These are phyloP conservation scores for Leishmania major DNA, from an alignment of 208 protist species.

Conservation along the genomic window DNA sequence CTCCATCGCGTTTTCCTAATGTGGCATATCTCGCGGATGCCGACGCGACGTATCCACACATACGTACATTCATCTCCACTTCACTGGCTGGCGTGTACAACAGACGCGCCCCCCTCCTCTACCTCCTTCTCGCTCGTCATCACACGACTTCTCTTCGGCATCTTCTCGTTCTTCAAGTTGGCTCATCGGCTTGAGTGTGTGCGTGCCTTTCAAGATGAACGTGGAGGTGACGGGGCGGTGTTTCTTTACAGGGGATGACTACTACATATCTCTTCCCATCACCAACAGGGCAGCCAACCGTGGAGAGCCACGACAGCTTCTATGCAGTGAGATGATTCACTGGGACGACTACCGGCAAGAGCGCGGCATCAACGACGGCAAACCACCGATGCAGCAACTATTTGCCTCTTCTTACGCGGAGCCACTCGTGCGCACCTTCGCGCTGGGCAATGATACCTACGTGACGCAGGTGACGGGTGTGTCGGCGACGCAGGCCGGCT, in stretches of 20 bases:
- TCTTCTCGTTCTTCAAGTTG: neutral
- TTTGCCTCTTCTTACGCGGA: conserved; percentile 25
- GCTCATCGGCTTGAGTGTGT: neutral
- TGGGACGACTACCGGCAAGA: conserved; percentile 70
- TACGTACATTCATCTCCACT: neutral
- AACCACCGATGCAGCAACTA: conserved; percentile 43
- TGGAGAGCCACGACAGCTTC: conserved; percentile 22
- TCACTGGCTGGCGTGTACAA: neutral
- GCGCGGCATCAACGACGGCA: conserved; percentile 53
- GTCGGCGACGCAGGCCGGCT: conserved; percentile 18
- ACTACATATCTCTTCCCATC: conserved; percentile 23
- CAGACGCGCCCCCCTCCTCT: neutral
- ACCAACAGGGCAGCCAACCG: conserved; percentile 22
- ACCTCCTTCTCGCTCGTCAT: neutral
- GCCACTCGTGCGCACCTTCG: conserved; percentile 10
- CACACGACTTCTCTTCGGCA: neutral
- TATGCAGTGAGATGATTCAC: conserved; percentile 78
- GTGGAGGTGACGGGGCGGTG: conserved; percentile 26
- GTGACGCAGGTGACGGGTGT: conserved; percentile 23
- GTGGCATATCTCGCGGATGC: neutral
- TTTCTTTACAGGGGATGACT: conserved; percentile 20
- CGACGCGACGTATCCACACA: neutral
- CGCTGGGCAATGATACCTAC: conserved; percentile 11
- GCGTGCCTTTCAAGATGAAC: conserved; percentile 10
- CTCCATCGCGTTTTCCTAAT: neutral